Evolutionary conservation across 768 basidiomycete genomes (phyloP).

Genomic region (Multifurca ochricompacta): DNA sequence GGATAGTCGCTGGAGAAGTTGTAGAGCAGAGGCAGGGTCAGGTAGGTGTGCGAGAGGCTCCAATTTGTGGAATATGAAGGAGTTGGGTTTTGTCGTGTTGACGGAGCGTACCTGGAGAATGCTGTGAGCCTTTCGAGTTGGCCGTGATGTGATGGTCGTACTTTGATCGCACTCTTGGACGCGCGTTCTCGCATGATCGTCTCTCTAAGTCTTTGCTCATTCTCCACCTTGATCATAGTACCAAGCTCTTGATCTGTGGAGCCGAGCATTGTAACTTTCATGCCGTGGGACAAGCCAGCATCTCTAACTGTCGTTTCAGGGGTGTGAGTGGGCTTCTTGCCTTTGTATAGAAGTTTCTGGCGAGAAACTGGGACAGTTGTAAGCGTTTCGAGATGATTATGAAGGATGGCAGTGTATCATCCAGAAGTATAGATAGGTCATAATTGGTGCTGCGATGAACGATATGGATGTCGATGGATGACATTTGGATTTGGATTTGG

Average conservation of each 20-base stretch:
- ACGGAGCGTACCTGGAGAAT: conserved; percentile 50
- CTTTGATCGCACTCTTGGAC: conserved; percentile 51
- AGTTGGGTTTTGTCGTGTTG: conserved; percentile 29
- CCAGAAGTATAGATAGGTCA: neutral
- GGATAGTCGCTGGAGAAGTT: conserved; percentile 49
- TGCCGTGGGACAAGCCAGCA: conserved; percentile 54
- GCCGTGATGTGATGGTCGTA: conserved; percentile 24
- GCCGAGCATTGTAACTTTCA: conserved; percentile 66
- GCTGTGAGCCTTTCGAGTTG: neutral
- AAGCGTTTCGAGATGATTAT: conserved; percentile 47
- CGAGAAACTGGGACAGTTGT: conserved; percentile 56
- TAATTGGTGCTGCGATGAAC: conserved; percentile 4
- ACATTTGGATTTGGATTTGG: too few relatives aligned
- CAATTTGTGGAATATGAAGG: conserved; percentile 59
- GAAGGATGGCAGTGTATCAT: conserved; percentile 42
- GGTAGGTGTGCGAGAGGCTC: conserved; percentile 59
- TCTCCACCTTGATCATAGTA: conserved; percentile 46
- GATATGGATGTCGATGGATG: neutral
- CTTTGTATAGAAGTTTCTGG: conserved; percentile 70
- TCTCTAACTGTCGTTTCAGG: conserved; percentile 28
- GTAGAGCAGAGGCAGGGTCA: conserved; percentile 46
- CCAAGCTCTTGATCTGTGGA: conserved; percentile 52
- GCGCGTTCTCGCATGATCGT: conserved; percentile 53
- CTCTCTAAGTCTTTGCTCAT: conserved; percentile 48
- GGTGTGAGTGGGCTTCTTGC: conserved; percentile 41